Evolutionary conservation across 768 basidiomycete species (phyloP).

Genomic region (Lentinula raphanica): DNA sequence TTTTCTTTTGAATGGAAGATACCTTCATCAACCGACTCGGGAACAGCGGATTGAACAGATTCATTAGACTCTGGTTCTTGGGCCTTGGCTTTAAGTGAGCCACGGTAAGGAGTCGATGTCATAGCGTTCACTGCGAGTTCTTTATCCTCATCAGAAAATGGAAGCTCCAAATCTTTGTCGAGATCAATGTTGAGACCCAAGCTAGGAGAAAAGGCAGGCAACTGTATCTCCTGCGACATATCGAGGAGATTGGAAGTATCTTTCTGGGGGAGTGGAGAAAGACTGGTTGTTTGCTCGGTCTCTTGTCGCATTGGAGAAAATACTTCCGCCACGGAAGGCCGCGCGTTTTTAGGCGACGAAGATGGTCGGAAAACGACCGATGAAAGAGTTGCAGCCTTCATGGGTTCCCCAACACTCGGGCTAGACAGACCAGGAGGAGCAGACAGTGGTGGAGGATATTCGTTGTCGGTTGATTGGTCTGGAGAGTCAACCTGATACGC

Average conservation of each 20-base stretch:
- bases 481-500: slow-evolving; percentile 62
- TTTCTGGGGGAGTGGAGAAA: slow-evolving; percentile 13
- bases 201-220: slow-evolving; percentile 44
- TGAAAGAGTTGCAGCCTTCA: slow-evolving; percentile 19
- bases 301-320: slow-evolving; percentile 38
- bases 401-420: slow-evolving; percentile 25
- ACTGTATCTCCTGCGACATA: slow-evolving; percentile 49
- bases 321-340: slow-evolving; percentile 45
- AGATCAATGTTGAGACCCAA: slow-evolving; percentile 34
- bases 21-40: slow-evolving; percentile 32
- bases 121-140: slow-evolving; percentile 19
- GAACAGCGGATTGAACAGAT: slow-evolving; percentile 15
- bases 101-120: slow-evolving; percentile 42
- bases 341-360: slow-evolving; percentile 23
- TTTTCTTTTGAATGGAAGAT: slow-evolving; percentile 42
- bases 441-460: slow-evolving; percentile 16
- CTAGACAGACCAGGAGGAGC: slow-evolving; percentile 15
- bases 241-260: slow-evolving; percentile 53
- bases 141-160: slow-evolving; percentile 24
- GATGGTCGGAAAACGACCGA: slow-evolving; percentile 23
- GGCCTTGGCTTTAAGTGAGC: slow-evolving; percentile 37
- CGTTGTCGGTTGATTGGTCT: slow-evolving; percentile 42
- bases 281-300: slow-evolving; percentile 4
- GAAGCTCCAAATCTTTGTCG: slow-evolving; percentile 24
- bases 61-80: slow-evolving; percentile 17